phyloP scores from a whole-genome alignment of 805 yeast genomes.

The Metschnikowia cerradonensis region DNA sequence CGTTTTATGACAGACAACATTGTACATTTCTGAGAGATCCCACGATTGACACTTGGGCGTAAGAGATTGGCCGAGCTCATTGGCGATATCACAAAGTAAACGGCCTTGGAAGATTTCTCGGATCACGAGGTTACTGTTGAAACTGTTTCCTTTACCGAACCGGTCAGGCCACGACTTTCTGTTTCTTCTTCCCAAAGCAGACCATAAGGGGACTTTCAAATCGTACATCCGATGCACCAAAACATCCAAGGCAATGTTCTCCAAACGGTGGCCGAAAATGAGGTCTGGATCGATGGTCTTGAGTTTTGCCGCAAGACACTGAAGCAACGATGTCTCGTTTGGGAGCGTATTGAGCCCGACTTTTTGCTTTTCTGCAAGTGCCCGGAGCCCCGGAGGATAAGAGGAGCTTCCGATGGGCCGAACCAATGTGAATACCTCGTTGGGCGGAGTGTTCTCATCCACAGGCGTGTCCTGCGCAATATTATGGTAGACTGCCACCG shows the following conservation, averaged over 20 bases:
- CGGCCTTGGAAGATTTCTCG: constrained; percentile 81
- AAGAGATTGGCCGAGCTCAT: constrained; percentile 90
- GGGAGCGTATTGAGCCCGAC: constrained; percentile 56
- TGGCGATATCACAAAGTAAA: constrained; percentile 85
- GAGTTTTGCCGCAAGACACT: constrained; percentile 68
- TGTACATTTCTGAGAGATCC: constrained; percentile 90
- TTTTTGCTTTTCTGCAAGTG: constrained; percentile 52
- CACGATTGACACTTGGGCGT: constrained; percentile 91
- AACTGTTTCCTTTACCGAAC: constrained; percentile 52
- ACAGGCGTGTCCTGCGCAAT: constrained; percentile 74
- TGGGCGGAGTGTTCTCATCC: constrained; percentile 56
- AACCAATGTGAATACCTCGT: constrained; percentile 63
- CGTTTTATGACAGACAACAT: constrained; percentile 64
- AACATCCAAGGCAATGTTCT: constrained; percentile 72
- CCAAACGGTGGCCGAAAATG: constrained; percentile 82
- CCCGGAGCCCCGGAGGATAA: constrained; percentile 74
- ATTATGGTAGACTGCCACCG: constrained; percentile 66
- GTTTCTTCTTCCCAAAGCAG: constrained; percentile 76
- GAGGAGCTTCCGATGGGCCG: constrained; percentile 67
- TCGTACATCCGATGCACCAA: constrained; percentile 78
- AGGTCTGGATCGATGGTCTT: constrained; percentile 86
- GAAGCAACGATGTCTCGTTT: constrained; percentile 69
- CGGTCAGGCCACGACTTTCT: constrained; percentile 75
- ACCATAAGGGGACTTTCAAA: constrained; percentile 69
- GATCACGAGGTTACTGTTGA: constrained; percentile 51